Evolutionary conservation across 148 eudicot genomes (phyloP), one percentile per base, ranked within the genome.

Genomic region (Polygonum aviculare): DNA sequence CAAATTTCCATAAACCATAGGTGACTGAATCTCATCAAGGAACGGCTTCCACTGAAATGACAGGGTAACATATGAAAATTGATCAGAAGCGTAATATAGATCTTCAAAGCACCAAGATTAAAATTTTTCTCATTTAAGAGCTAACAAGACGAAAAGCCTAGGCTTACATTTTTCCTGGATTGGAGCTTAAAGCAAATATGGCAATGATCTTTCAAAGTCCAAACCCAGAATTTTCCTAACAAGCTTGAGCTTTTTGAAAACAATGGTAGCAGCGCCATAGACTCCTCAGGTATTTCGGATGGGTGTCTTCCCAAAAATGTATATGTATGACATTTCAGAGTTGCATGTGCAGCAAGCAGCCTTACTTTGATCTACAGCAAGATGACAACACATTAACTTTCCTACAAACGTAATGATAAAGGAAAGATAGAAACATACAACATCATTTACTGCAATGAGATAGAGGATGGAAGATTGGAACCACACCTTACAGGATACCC

Each of bases 401-500:
- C 72, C 44, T 0, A 36, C 7, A 67, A 36, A 35, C 72, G 7
- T 36, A 21, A 4, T 31, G 45, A 67, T 67, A 36, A 31, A 63
- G 35, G 15, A 60, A 4, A 41, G 72, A 67, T 2, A 67, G 44
- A 35, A 67, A 35, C 45, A 67, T 15, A 67, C 40, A 38, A 60
- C 14, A 60, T 16, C 72, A 67, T 67, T 35, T 16, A 67, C 45
- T 67, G 36, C 45, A 67, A 38, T 36, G 41, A 67, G 18, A 62
- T 62, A 67, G 45, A 67, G n/a, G 38, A 4, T 14, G 16, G 15
- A 38, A 31, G 15, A 15, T 36, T 67, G 45, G 19, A 77, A 71
- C 44, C 18, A 75, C 72, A 95, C 98, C 98, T 95, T 95, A 89
- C 96, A 89, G 47, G 98, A 92, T 31, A 95, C 97, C 98, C 98